Evolutionary conservation across 1,139 yeast species (phyloP), one percentile per base, ranked within the genome.

Genomic region (Saccharomyces uvarum): DNA sequence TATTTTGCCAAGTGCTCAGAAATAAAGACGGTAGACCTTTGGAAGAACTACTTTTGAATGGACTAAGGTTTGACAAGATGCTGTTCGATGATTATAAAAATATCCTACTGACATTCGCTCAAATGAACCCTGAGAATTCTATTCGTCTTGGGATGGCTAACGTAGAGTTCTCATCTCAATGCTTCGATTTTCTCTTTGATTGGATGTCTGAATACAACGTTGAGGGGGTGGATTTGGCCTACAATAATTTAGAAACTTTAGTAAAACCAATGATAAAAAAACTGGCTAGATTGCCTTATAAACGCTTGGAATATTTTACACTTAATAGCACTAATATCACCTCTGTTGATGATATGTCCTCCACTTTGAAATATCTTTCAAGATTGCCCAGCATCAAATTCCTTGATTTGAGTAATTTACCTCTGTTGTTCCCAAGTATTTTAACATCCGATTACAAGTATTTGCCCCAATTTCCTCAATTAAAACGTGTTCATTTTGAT

Each of bases 171-270:
- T 78, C 81, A 55, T 59, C 70, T 4, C 78, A 75, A 33, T 89
- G 88, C 60, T 73, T 87, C 11, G 70, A 75, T 50, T 70, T 78
- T 26, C 71, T 90, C 29, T 77, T 83, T 19, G 72, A 79, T 51
- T 88, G 95, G 93, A 76, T 86, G 49, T 75, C 81, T 2, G 66
- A 72, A 31, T 77, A 78, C 7, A 68, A 72, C 16, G 82, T 91
- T 66, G 82, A 84, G 60, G 97, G 97, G 2, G 78, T 91, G 24
- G 97, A 90, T 73, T 71, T 90, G 51, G 96, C 93, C 1, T 90
- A 86, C 61, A 90, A 90, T 68, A 88, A 86, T 66, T 70, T 90
- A 58, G 63, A 77, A 4, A 81, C 81, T 3, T 80, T 80, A 62
- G 69, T 82, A 59, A 73, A 72, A 55, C 77, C 80, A 24, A 54